Evolutionary conservation across 2,329 filamentous ascomycete genomes (phyloP).

Genomic region (Xylariales sp.): DNA sequence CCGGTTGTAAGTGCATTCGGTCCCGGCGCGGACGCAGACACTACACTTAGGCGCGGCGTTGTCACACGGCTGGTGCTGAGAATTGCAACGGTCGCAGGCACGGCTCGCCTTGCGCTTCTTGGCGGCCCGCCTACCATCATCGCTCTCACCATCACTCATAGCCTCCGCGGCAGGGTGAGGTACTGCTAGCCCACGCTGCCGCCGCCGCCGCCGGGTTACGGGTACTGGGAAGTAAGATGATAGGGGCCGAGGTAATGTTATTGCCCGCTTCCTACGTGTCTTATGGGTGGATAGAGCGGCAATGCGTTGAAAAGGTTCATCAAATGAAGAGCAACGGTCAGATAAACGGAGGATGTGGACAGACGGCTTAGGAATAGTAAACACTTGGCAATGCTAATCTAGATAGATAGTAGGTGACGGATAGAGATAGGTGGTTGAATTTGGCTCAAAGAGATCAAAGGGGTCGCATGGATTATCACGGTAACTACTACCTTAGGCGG

Average conservation of each 20-base stretch:
- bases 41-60: conserved; percentile 60
- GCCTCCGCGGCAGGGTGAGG: conserved; percentile 43
- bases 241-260: not conserved
- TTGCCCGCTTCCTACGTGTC: conserved; percentile 3
- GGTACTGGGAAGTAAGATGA: conserved; percentile 13
- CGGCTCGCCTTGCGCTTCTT: conserved; percentile 54
- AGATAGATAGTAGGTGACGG: not conserved
- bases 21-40: conserved; percentile 55
- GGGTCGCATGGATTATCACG: conserved; percentile 1
- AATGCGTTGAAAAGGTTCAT: conserved; percentile 12
- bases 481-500: not conserved
- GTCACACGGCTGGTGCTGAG: conserved; percentile 61
- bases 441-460: conserved; percentile 2
- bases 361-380: conserved; percentile 18
- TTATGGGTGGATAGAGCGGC: conserved; percentile 15
- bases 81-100: conserved; percentile 59
- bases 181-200: conserved; percentile 38
- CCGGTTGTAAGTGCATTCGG: conserved; percentile 51
- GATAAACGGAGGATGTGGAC: conserved; percentile 3
- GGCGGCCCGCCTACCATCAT: conserved; percentile 47
- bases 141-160: conserved; percentile 53
- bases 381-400: conserved; percentile 24
- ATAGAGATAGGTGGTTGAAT: conserved; percentile 8
- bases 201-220: conserved; percentile 14
- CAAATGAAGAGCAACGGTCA: not conserved